Evolutionary conservation across 768 basidiomycete species (phyloP), one percentile per base, ranked within the genome.

Genomic region (Austroboletus eburneus): DNA sequence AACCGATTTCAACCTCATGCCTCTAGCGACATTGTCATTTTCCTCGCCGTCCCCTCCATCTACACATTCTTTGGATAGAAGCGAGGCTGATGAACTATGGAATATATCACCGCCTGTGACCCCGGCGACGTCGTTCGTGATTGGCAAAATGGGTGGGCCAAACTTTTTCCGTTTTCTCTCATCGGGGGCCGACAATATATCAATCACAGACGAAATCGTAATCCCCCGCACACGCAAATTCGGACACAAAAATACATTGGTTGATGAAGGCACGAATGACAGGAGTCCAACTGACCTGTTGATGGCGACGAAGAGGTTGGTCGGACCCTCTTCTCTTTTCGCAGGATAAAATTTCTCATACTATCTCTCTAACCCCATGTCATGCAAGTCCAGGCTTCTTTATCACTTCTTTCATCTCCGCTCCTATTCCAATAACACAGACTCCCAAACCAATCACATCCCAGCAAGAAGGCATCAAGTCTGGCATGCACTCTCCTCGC

Each of bases 21-120:
- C 33, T 39, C 39, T 35, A 67, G 66, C 48, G 12, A 56, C 49
- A 55, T 65, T 39, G 73, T 72, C 71, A 14, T 70, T 72, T 32
- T 72, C 74, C 1, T 71, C 72, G 12, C 68, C 73, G 1, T 63
- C 69, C 1, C 71, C 72, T 9, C 58, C 60, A 10, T 67, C 71
- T 10, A 23, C 39, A 20, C 48, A 43, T 45, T 72, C 69, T 14
- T 71, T 72, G 34, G 54, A 56, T 33, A 67, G 64, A 4, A 75
- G 79, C 37, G 69, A 77, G 41, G 55, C 79, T 6, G 80, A 83
- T 55, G 72, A 81, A 49, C 61, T 85, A 17, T 75, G 76, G 51
- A 51, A 72, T 30, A 61, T 68, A 16, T 79, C 78, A 8, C 77
- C 78, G 14, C 55, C 68, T 56, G 76, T 74, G 4, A 72, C 73